Conservation (phyloP, 257 asterid genomes). For the Cordia subcordata region DNA sequence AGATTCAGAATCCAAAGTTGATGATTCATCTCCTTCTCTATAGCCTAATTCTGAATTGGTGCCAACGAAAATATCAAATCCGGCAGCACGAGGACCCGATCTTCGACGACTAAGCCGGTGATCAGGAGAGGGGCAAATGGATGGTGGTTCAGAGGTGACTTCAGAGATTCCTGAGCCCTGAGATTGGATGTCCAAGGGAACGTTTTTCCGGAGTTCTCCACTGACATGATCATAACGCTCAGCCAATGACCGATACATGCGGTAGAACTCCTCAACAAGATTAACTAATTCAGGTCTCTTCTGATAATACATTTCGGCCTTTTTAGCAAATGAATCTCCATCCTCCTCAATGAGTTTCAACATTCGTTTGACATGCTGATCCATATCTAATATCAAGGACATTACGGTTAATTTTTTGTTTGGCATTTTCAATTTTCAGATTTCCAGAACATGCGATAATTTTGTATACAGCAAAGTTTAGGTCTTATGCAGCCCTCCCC, state of each 20-base stretch:
- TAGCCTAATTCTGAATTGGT: conserved; percentile 36
- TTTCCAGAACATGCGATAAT: neutral
- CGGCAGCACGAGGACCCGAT: conserved; percentile 68
- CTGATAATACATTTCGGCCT: conserved; percentile 67
- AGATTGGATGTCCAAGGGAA: conserved; percentile 69
- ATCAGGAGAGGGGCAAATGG: conserved; percentile 36
- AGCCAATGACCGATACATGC: conserved; percentile 61
- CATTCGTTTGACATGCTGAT: conserved; percentile 59
- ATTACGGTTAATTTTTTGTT: conserved; percentile 25
- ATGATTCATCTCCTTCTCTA: conserved; percentile 64
- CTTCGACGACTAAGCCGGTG: conserved; percentile 29
- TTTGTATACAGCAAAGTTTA: neutral
- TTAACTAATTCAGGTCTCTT: conserved; percentile 57
- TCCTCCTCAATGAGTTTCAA: conserved; percentile 73
- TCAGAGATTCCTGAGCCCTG: conserved; percentile 68
- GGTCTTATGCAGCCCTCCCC: neutral
- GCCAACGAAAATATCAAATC: conserved; percentile 56
- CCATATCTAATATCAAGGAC: conserved; percentile 57
- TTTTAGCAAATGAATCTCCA: conserved; percentile 70
- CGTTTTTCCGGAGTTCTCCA: conserved; percentile 49
- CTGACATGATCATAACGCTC: conserved; percentile 67
- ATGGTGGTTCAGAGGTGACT: conserved; percentile 52
- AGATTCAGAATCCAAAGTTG: conserved; percentile 58
- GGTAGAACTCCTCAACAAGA: conserved; percentile 66
- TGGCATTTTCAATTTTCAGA: conserved; percentile 14